phyloP scores from a whole-genome alignment of 441 rosid genomes.

The Melastoma candidum region DNA sequence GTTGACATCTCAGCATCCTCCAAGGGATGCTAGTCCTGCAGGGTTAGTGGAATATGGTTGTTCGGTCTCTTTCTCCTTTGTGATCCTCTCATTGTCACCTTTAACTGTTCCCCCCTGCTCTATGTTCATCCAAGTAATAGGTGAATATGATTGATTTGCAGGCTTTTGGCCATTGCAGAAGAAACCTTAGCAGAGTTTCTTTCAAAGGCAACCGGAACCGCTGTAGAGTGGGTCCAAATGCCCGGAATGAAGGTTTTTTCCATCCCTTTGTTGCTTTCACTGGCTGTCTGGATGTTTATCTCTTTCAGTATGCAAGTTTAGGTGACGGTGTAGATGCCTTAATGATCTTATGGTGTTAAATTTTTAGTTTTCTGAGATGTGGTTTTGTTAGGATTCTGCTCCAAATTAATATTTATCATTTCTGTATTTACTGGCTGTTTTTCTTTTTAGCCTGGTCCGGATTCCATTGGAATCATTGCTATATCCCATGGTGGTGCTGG shows the following conservation, averaged over 20 bases:
- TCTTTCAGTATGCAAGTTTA: too few relatives aligned
- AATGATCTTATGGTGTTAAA: too few relatives aligned
- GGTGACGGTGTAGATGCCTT: too few relatives aligned
- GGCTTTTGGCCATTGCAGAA: conserved; percentile 99
- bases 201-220: conserved; percentile 99
- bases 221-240: conserved; percentile 99
- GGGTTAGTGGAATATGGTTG: conserved; percentile 65
- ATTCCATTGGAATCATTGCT: conserved; percentile 99
- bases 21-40: conserved; percentile 99
- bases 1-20: conserved; percentile 88
- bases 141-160: conserved; percentile 19
- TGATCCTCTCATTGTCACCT: conserved; percentile 1
- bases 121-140: conserved; percentile 15
- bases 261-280: too few relatives aligned
- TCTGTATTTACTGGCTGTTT: neutral
- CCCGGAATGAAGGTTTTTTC: conserved; percentile 98
- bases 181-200: conserved; percentile 99
- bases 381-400: neutral
- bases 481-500: conserved; percentile 99
- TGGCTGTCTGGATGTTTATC: neutral
- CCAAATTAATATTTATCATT: neutral
- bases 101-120: conserved; percentile 15
- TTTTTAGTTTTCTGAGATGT: too few relatives aligned
- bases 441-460: conserved; percentile 97
- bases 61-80: conserved; percentile 10